Conservation (phyloP, 768 basidiomycete genomes). For the Polyporus arcularius region DNA sequence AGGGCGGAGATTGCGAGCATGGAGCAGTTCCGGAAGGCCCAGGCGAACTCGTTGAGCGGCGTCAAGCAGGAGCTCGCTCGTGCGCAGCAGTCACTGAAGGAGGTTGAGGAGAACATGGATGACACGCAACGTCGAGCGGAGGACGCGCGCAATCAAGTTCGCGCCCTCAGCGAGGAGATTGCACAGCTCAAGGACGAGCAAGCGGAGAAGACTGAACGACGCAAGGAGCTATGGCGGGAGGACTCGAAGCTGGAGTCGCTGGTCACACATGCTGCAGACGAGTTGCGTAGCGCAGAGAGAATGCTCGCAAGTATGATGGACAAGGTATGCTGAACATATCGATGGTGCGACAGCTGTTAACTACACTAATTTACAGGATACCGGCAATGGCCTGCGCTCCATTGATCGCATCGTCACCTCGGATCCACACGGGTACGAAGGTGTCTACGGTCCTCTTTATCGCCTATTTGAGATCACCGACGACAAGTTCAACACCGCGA, state of each 20-base stretch:
- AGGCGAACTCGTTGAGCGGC: conserved; percentile 55
- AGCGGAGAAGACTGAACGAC: conserved; percentile 68
- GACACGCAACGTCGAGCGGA: conserved; percentile 61
- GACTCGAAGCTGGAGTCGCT: conserved; percentile 85
- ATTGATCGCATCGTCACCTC: conserved; percentile 72
- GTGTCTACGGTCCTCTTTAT: conserved; percentile 94
- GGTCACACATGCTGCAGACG: conserved; percentile 74
- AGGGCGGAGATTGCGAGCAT: conserved; percentile 76
- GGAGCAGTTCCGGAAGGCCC: conserved; percentile 57
- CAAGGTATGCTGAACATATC: conserved; percentile 54
- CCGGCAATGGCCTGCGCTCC: conserved; percentile 83
- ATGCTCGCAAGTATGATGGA: conserved; percentile 91
- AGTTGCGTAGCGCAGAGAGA: conserved; percentile 81
- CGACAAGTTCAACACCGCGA: conserved; percentile 84
- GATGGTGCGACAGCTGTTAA: not conserved
- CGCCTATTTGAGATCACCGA: conserved; percentile 91
- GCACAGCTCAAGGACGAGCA: conserved; percentile 64
- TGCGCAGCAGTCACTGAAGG: conserved; percentile 48
- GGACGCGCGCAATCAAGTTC: conserved; percentile 59
- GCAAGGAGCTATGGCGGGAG: conserved; percentile 95
- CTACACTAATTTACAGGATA: conserved; percentile 61
- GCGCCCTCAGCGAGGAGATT: conserved; percentile 63
- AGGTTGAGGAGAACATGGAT: conserved; percentile 60
- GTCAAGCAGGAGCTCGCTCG: conserved; percentile 52
- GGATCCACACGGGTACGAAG: conserved; percentile 68